These are phyloP conservation scores for Heteromeles arbutifolia DNA, from an alignment of 306 rosid genomes.

Conservation along the genomic window DNA sequence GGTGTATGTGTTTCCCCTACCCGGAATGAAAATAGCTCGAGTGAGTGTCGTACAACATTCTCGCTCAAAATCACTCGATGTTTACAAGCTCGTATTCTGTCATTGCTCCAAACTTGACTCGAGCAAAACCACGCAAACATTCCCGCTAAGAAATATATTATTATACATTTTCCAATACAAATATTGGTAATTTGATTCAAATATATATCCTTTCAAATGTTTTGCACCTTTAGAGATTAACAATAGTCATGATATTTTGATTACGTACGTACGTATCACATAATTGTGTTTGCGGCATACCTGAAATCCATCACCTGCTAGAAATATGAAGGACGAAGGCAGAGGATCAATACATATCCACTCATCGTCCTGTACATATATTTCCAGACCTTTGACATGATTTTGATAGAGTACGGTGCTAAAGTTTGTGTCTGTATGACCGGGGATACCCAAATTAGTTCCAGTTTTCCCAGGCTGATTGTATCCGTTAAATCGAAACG, in stretches of 20 bases:
- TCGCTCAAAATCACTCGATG: constrained; percentile 11
- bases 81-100: constrained; percentile 7
- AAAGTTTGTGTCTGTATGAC: no score
- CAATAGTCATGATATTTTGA: no score
- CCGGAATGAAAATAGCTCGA: constrained; percentile 4
- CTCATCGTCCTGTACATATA: not conserved
- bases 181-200: no score
- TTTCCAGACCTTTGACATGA: no score
- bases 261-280: no score
- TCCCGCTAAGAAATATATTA: no score
- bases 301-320: not conserved
- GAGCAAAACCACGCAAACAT: not conserved
- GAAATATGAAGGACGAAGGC: no score
- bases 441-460: not conserved
- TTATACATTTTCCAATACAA: no score
- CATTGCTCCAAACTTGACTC: constrained; percentile 27
- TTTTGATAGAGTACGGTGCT: no score
- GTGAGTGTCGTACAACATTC: constrained; percentile 6
- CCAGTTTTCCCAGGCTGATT: not conserved
- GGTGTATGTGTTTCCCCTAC: constrained; percentile 2
- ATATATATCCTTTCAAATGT: no score
- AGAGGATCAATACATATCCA: not conserved
- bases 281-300: not conserved
- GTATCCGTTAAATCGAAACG: no score
- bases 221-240: no score